Evolutionary conservation across 768 basidiomycete species (phyloP).

Genomic region (Lactifluus subvellereus): DNA sequence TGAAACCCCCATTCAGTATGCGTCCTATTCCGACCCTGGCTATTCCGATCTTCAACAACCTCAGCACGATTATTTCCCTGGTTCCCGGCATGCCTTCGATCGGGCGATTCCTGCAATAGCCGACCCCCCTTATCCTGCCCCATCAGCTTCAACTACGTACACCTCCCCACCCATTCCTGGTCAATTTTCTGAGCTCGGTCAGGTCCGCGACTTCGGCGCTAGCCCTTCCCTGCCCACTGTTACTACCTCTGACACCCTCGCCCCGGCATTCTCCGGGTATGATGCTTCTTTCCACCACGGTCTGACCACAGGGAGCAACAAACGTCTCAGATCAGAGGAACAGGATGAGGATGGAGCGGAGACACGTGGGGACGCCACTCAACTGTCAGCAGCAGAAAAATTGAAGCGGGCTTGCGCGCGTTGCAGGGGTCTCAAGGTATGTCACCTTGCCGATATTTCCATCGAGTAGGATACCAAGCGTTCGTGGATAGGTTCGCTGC

Average conservation of each 20-base stretch:
- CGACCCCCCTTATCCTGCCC: not conserved
- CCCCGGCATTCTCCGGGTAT: not conserved
- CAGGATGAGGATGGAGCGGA: constrained; percentile 18
- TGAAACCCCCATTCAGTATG: not conserved
- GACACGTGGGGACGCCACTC: not conserved
- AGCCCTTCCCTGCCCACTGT: not conserved
- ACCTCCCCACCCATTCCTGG: not conserved
- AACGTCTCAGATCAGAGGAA: constrained; percentile 21
- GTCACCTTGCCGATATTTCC: not conserved
- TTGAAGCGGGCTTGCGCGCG: constrained; percentile 25
- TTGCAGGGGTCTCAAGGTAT: constrained; percentile 24
- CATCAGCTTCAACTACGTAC: not conserved
- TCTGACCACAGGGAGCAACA: constrained; percentile 6
- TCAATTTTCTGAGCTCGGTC: constrained; percentile 1
- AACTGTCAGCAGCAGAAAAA: constrained; percentile 8
- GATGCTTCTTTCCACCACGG: constrained; percentile 1
- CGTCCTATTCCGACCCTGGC: constrained; percentile 6
- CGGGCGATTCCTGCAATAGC: not conserved
- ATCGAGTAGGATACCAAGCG: not conserved
- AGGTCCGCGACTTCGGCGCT: not conserved
- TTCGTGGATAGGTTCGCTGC: constrained; percentile 54
- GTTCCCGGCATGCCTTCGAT: constrained; percentile 7
- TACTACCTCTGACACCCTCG: not conserved
- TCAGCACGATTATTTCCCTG: not conserved
- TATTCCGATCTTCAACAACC: constrained; percentile 10